Percentiles rank a stretch among this genome's conserved stretches.
Conservation (phyloP, 177 flowering plant species). For the Telopea speciosissima region DNA sequence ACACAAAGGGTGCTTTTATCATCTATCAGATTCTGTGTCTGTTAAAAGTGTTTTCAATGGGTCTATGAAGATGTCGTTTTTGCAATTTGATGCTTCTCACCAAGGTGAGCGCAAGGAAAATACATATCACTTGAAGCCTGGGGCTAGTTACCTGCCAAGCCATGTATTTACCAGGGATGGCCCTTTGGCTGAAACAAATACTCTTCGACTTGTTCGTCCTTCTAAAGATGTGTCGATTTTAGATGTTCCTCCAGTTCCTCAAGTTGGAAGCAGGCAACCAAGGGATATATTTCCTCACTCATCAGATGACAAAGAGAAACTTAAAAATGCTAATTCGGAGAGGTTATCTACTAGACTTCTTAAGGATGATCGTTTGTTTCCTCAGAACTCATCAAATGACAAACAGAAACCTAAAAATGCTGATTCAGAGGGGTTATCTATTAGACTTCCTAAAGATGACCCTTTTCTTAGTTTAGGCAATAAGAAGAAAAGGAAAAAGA, state of each 20-base stretch:
- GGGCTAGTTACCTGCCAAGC: constrained; percentile 12
- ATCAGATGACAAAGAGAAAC: constrained; percentile 7
- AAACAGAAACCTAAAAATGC: constrained; percentile 7
- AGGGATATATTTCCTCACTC: constrained; percentile 5
- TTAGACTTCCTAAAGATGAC: constrained; percentile 9
- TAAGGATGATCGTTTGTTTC: constrained; percentile 7
- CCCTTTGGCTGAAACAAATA: constrained; percentile 16
- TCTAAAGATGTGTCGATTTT: constrained; percentile 9
- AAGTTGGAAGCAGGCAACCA: constrained; percentile 12
- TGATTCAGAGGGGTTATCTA: constrained; percentile 5
- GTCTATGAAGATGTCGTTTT: constrained; percentile 40
- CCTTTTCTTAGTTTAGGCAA: constrained; percentile 3
- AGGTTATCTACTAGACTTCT: constrained; percentile 9
- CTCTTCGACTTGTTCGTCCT: constrained; percentile 11
- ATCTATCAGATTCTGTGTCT: constrained; percentile 60
- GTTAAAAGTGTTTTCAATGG: constrained; percentile 51
- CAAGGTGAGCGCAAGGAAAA: constrained; percentile 5
- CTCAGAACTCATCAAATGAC: constrained; percentile 1
- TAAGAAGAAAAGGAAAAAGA: constrained; percentile 19
- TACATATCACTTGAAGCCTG: constrained; percentile 6
- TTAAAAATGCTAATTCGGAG: constrained; percentile 4
- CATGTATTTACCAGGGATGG: constrained; percentile 6
- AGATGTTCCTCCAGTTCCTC: constrained; percentile 9
- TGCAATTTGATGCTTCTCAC: constrained; percentile 39
- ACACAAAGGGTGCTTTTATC: constrained; percentile 48